Base-by-base conservation (phyloP, 495 filamentous ascomycete genomes). In the Penicillium pulvis region DNA sequence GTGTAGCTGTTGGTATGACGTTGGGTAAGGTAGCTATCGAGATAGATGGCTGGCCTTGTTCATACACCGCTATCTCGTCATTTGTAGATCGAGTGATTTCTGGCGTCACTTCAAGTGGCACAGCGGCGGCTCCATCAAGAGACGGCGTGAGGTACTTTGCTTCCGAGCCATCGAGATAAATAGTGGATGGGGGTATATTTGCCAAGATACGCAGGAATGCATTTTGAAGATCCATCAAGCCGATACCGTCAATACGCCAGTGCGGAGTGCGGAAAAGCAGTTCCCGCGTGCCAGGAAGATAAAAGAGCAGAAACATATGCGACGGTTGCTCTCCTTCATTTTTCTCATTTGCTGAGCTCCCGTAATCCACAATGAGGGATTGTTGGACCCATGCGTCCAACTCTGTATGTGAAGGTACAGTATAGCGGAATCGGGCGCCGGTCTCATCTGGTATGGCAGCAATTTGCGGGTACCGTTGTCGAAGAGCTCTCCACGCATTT, bases 181-280 rank as follows among this genome's bases (percentile, higher is more conserved):
- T 17, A 20, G 5, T 12, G 39, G 24, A 16, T 4, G 35, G 20
- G 31, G 53, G 11, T 20, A 41, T 24, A 5, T 57, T 31, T 4
- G 56, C 44, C 7, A 63, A 42, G 1, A 59, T 10, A 12, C 10
- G 26, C 26, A 55, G 45, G 30, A 63, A 53, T 1, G 4, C 3
- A 12, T 30, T 14, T 14, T 63, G 60, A 16, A 63, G 52, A 33
- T 35, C 43, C 5, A 63, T 46, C 47, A 63, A 19, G 20, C 60
- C 60, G 6, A 45, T 36, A n/a, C 51, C 60, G 26, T 63, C 60
- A 19, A 51, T 55, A 10, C 60, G 60, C 56, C 60, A 63, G 19
- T 63, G 60, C 10, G 60, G 56, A 1, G 51, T 31, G 3, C 60
- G 60, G 52, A 59, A 63, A 35, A 63, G 46, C 2, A 63, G 50